Conservation (phyloP, 2,329 filamentous ascomycete species). For the Fusarium coffeatum region DNA sequence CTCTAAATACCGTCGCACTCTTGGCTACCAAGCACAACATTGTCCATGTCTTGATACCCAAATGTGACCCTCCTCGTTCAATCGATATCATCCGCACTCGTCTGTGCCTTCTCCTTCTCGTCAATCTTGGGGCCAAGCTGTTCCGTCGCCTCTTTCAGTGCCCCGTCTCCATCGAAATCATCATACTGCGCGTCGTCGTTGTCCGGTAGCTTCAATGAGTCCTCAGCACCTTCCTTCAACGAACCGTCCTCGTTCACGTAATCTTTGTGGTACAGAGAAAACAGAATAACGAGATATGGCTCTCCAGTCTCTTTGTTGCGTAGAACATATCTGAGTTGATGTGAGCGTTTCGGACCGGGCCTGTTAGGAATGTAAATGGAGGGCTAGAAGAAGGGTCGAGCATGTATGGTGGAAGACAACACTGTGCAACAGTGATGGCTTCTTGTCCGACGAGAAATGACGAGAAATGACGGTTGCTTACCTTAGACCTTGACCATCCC, state of each 20-base stretch:
- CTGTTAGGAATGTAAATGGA: conserved; percentile 43
- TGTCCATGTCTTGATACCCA: background rate
- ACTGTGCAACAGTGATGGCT: background rate
- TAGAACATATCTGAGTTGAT: conserved; percentile 90
- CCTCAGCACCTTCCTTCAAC: conserved; percentile 58
- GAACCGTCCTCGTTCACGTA: conserved; percentile 70
- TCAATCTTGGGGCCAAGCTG: conserved; percentile 48
- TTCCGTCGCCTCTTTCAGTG: conserved; percentile 55
- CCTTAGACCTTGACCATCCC: conserved; percentile 82
- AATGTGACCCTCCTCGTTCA: conserved; percentile 35
- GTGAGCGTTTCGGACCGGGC: conserved; percentile 70
- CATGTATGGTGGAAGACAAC: background rate
- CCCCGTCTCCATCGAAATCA: conserved; percentile 50
- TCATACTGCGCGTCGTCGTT: conserved; percentile 26
- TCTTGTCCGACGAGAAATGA: background rate
- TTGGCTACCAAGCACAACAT: background rate
- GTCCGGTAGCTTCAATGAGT: conserved; percentile 37
- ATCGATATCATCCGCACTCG: conserved; percentile 59
- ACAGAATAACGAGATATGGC: conserved; percentile 83
- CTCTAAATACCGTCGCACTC: background rate
- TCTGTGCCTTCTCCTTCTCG: conserved; percentile 39
- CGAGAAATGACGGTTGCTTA: conserved; percentile 57
- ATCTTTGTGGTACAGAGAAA: conserved; percentile 79
- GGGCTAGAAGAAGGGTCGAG: conserved; percentile 18
- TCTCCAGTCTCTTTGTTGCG: conserved; percentile 80